These are phyloP conservation scores for Cenococcum geophilum DNA, from an alignment of 495 filamentous ascomycete genomes.

Conservation along the genomic window DNA sequence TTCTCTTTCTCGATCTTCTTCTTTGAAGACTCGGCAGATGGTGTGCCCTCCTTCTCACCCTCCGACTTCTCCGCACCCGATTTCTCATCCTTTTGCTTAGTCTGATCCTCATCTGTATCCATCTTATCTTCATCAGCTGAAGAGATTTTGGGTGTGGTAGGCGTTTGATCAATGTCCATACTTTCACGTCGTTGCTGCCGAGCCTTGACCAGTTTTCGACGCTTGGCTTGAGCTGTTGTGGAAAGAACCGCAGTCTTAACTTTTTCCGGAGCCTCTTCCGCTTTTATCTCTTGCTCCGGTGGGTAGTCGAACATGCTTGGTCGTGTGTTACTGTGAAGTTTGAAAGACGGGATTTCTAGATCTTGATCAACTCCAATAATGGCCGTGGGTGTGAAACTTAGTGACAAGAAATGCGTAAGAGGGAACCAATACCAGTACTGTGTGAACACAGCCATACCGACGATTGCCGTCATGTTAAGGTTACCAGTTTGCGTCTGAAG, in stretches of 20 bases:
- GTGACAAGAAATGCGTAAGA: slow-evolving; percentile 90
- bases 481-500: slow-evolving; percentile 97
- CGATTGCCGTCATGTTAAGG: slow-evolving; percentile 93
- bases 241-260: slow-evolving; percentile 95
- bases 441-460: slow-evolving; percentile 95
- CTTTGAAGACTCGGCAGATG: slow-evolving; percentile 48
- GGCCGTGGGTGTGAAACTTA: slow-evolving; percentile 88
- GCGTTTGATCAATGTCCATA: slow-evolving; percentile 60
- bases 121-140: slow-evolving; percentile 70
- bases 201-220: slow-evolving; percentile 63
- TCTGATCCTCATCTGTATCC: slow-evolving; percentile 72
- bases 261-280: slow-evolving; percentile 86
- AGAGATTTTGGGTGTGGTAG: slow-evolving; percentile 58
- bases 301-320: slow-evolving; percentile 98
- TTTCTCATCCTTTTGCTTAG: slow-evolving; percentile 51
- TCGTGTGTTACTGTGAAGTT: slow-evolving; percentile 87
- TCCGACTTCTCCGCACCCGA: slow-evolving; percentile 50
- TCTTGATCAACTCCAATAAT: slow-evolving; percentile 92
- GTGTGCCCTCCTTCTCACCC: slow-evolving; percentile 46
- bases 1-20: slow-evolving; percentile 96
- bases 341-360: slow-evolving; percentile 90
- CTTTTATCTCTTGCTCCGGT: slow-evolving; percentile 88
- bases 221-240: slow-evolving; percentile 93
- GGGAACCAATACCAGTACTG: slow-evolving; percentile 99
- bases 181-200: slow-evolving; percentile 40